Conservation (phyloP, 192 early-diverging fungal species). For the Kappamyces sp. region DNA sequence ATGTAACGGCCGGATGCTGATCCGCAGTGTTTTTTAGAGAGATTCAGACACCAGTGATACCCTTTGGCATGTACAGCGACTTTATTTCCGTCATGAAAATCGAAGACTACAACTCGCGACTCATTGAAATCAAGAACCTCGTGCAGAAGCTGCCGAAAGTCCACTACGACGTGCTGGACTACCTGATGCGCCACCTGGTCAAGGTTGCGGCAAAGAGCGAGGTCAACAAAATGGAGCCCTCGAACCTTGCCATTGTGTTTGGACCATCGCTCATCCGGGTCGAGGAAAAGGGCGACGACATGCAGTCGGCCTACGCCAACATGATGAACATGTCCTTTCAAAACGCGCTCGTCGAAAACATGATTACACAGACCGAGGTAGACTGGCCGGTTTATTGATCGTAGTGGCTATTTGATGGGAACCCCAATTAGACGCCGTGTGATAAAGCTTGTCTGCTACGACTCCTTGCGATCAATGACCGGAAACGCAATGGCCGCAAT, state of each 20-base stretch:
- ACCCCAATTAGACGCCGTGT: constrained; percentile 14
- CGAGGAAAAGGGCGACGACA: constrained; percentile 24
- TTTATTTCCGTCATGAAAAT: constrained; percentile 46
- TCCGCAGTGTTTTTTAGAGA: constrained; percentile 50
- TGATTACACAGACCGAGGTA: constrained; percentile 42
- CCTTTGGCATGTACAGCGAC: constrained; percentile 45
- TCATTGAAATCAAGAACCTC: constrained; percentile 61
- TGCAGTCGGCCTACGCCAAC: constrained; percentile 28
- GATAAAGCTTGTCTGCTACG: background rate
- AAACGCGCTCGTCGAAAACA: constrained; percentile 42
- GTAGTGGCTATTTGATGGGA: constrained; percentile 37
- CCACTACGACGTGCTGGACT: constrained; percentile 48
- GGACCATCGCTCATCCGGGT: constrained; percentile 18
- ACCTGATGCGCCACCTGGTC: constrained; percentile 43
- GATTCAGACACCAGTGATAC: constrained; percentile 49
- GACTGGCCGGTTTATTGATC: constrained; percentile 2
- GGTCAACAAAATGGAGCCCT: constrained; percentile 57
- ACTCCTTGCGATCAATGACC: constrained; percentile 3
- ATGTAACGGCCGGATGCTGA: constrained; percentile 26
- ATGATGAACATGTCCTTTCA: constrained; percentile 51
- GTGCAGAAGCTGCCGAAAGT: constrained; percentile 49
- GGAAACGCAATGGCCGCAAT: constrained; percentile 14
- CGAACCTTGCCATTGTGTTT: constrained; percentile 57
- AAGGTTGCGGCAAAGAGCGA: constrained; percentile 38
- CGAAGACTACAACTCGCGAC: constrained; percentile 61